A percentile compares a stretch with the other conserved stretches of the same genome.
Conservation (phyloP, 441 rosid genomes). For the Croton setiger region DNA sequence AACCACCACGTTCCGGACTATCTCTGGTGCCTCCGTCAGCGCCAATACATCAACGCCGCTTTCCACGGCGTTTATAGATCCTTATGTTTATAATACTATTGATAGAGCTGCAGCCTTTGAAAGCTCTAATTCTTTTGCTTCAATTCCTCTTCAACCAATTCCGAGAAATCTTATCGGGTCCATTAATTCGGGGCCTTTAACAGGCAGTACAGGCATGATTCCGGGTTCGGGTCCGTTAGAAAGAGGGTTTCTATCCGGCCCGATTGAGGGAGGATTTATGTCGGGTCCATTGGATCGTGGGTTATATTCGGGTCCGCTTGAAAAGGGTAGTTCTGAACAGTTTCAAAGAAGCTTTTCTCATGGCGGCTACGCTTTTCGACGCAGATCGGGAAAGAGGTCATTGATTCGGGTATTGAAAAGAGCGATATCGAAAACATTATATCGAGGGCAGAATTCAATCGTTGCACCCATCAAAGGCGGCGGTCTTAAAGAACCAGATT, state of each 20-base stretch:
- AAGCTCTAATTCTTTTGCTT: conserved; percentile 45
- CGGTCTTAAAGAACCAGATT: conserved; percentile 55
- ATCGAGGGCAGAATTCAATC: conserved; percentile 63
- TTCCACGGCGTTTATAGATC: conserved; percentile 41
- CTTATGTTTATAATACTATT: conserved; percentile 28
- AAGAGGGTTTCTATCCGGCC: conserved; percentile 80
- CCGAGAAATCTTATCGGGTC: conserved; percentile 38
- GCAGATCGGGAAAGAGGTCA: conserved; percentile 31
- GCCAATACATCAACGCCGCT: conserved; percentile 55
- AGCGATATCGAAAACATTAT: conserved; percentile 37
- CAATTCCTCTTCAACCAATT: conserved; percentile 45
- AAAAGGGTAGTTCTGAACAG: conserved; percentile 20
- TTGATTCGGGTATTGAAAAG: conserved; percentile 32
- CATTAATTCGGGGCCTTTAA: conserved; percentile 34
- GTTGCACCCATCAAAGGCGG: conserved; percentile 70
- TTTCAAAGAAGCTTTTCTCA: conserved; percentile 38
- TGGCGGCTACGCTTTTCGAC: conserved; percentile 36
- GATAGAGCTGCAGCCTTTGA: conserved; percentile 50
- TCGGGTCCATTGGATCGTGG: conserved; percentile 64
- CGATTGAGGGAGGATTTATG: conserved; percentile 72
- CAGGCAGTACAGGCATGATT: conserved; percentile 1
- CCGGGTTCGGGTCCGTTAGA: conserved; percentile 59
- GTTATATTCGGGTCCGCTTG: conserved; percentile 54
- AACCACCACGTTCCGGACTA: conserved; percentile 44
- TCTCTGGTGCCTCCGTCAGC: conserved; percentile 53